Evolutionary conservation across 202 grass and related monocot genomes (phyloP).

Genomic region (Setaria viridis): DNA sequence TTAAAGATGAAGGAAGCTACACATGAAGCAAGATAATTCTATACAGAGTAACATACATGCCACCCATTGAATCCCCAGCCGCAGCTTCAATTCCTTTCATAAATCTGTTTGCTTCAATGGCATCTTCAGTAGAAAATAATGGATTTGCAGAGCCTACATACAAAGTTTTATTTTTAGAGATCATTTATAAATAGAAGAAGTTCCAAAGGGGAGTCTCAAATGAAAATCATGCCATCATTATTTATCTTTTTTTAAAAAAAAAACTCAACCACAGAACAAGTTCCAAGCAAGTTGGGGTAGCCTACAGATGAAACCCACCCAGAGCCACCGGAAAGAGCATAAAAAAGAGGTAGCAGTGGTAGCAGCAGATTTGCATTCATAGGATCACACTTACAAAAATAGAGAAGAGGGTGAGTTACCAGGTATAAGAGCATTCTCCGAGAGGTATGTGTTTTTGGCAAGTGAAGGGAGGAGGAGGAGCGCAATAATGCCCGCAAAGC

Average conservation of each 20-base stretch:
- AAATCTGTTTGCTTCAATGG: slow-evolving; percentile 74
- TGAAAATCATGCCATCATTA: neutral
- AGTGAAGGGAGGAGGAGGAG: slow-evolving; percentile 79
- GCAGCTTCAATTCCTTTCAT: slow-evolving; percentile 65
- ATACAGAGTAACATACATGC: slow-evolving; percentile 57
- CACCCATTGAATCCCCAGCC: slow-evolving; percentile 44
- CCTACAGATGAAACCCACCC: neutral
- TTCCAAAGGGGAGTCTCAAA: slow-evolving; percentile 9
- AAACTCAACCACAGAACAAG: neutral
- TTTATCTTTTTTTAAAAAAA: neutral
- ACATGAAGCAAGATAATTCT: slow-evolving; percentile 29
- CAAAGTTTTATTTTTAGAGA: neutral
- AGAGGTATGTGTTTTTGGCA: slow-evolving; percentile 93
- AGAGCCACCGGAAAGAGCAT: neutral
- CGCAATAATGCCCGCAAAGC: slow-evolving; percentile 61
- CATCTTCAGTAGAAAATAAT: slow-evolving; percentile 80
- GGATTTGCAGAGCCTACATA: slow-evolving; percentile 88
- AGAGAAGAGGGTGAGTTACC: slow-evolving; percentile 48
- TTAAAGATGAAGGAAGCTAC: slow-evolving; percentile 19
- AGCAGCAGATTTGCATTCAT: neutral
- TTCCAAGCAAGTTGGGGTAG: neutral
- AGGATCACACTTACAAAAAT: neutral
- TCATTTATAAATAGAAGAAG: neutral
- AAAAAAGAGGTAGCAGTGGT: neutral
- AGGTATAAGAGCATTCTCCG: slow-evolving; percentile 97